Evolutionary conservation across 768 basidiomycete species (phyloP), one percentile per base, ranked within the genome.

Genomic region (Infundibulicybe gibba): DNA sequence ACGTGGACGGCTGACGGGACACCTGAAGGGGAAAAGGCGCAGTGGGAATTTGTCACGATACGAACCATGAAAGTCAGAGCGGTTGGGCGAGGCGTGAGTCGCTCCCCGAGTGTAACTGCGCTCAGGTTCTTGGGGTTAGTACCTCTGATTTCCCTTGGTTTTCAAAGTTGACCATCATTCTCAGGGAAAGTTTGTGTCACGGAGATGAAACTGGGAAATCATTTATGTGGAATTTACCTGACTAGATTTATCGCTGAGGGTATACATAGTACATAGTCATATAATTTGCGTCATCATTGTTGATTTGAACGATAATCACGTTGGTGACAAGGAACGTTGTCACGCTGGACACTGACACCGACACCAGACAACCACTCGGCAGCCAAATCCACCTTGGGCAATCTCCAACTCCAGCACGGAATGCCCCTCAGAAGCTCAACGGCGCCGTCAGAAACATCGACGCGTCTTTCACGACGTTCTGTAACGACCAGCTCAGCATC

Each of bases 1-100:
- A 89, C 92, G 1, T 93, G 93, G 87, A 87, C 81, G 13, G 77
- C 88, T 0, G 85, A 92, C 49, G 79, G 80, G 11, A 87, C 89
- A 0, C 81, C 79, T 0, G 69, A 74, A 45, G 84, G 77, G 0
- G 75, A 83, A 57, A 78, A 75, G 55, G 84, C 90, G 2, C 68
- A 68, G 42, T 94, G 90, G 90, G 75, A 84, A 56, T 85, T 95
- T 65, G 68, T 78, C 9, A 80, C 81, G 12, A 67, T 90, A 47
- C 71, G 86, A 54, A 77, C 75, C 48, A 74, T 94, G 73, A 80
- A 83, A 61, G 75, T 76, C 44, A 72, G 79, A 55, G 64, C 70
- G 53, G 56, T 54, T 41, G 58, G 56, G 12, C 44, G 53, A 13
- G 61, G 68, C 14, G 68, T 67, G 21, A 70, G 70, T 43, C 67